Conservation (phyloP, 176 grass and related monocot genomes). For the Ananas comosus region DNA sequence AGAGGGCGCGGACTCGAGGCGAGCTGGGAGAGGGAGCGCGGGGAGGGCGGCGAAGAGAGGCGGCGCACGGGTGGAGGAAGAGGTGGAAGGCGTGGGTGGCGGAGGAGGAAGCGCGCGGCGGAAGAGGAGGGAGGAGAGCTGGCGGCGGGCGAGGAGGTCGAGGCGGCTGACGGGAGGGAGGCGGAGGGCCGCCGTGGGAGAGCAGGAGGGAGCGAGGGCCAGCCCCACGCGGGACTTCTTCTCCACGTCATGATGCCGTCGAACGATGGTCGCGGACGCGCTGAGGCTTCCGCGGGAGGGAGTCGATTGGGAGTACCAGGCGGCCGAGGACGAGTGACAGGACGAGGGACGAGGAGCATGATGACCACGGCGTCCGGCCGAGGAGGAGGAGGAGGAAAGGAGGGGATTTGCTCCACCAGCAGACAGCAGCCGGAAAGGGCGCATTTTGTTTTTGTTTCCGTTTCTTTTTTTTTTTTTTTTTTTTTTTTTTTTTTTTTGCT, state of each 20-base stretch:
- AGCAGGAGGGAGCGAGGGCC: slow-evolving; percentile 33
- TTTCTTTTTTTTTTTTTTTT: too few relatives aligned
- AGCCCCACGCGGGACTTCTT: slow-evolving; percentile 63
- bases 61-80: slow-evolving; percentile 81
- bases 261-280: slow-evolving; percentile 85
- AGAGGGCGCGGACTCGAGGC: slow-evolving; percentile 35
- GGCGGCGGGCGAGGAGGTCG: slow-evolving; percentile 46
- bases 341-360: not conserved
- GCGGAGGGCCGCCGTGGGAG: slow-evolving; percentile 12
- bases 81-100: slow-evolving; percentile 86
- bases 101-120: slow-evolving; percentile 53
- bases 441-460: too few relatives aligned
- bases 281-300: slow-evolving; percentile 63
- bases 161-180: slow-evolving; percentile 53
- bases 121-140: slow-evolving; percentile 43
- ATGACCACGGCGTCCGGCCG: not conserved
- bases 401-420: too few relatives aligned
- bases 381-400: too few relatives aligned
- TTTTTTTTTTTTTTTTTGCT: too few relatives aligned
- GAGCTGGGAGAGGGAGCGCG: slow-evolving; percentile 40
- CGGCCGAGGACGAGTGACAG: not conserved
- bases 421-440: too few relatives aligned
- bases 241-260: slow-evolving; percentile 77
- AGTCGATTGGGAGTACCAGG: slow-evolving; percentile 59
- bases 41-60: slow-evolving; percentile 73